A percentile compares a stretch with the other conserved stretches of the same genome.
These are phyloP conservation scores for Stephania cephalantha DNA, from an alignment of 164 flowering plant genomes.

Conservation along the genomic window DNA sequence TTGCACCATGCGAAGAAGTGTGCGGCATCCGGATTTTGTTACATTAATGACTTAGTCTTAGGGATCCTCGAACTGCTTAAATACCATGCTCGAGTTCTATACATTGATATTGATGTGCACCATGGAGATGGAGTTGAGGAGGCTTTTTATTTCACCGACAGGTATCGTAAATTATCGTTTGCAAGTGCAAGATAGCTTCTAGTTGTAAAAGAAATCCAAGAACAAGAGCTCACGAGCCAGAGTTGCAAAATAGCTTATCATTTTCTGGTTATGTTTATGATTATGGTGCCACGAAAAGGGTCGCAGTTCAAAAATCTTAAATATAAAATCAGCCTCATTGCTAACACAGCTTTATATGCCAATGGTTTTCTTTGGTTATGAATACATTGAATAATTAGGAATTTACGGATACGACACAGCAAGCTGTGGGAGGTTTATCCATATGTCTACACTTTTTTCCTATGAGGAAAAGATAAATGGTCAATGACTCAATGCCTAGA, in stretches of 20 bases:
- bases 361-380: neutral
- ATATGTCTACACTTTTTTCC: too few species aligned
- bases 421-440: neutral
- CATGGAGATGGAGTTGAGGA: conserved; percentile 99
- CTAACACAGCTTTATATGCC: too few species aligned
- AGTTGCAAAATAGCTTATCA: too few species aligned
- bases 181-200: neutral
- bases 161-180: conserved; percentile 32
- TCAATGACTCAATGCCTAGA: too few species aligned
- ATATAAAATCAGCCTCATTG: too few species aligned
- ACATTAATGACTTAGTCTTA: conserved; percentile 91
- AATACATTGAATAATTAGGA: neutral
- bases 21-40: conserved; percentile 95
- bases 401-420: neutral
- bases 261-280: too few species aligned
- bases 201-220: neutral
- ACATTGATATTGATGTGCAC: conserved; percentile 96
- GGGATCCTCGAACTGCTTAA: conserved; percentile 94
- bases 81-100: conserved; percentile 86
- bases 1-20: conserved; percentile 99
- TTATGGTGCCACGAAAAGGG: too few species aligned
- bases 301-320: too few species aligned
- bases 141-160: conserved; percentile 94
- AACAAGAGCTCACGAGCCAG: too few species aligned
- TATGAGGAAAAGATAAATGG: too few species aligned